These are phyloP conservation scores for Ogataea corticis DNA, from an alignment of 805 yeast species.

Conservation along the genomic window DNA sequence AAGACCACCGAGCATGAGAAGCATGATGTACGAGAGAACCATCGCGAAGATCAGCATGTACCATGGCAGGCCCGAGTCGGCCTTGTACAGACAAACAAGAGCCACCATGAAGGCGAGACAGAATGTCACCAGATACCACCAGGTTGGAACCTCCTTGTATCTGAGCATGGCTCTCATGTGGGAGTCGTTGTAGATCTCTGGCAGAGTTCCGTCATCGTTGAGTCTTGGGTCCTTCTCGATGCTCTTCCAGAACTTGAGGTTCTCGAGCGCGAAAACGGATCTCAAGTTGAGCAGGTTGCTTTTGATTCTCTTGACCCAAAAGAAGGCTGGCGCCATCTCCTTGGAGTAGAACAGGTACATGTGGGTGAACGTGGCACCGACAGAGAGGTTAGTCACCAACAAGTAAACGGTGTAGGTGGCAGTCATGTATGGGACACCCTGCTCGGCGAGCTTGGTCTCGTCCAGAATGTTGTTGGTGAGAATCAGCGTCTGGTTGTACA, in stretches of 20 bases:
- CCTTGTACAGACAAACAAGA: constrained; percentile 25
- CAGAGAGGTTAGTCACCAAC: constrained; percentile 35
- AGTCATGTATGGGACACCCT: constrained; percentile 35
- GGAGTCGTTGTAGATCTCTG: constrained; percentile 35
- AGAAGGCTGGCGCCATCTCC: constrained; percentile 26
- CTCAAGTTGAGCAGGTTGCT: constrained; percentile 37
- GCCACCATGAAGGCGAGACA: constrained; percentile 37
- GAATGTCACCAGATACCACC: constrained; percentile 32
- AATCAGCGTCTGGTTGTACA: constrained; percentile 34
- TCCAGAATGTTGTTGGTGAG: constrained; percentile 27
- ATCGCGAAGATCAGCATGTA: constrained; percentile 24
- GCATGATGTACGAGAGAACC: constrained; percentile 17
- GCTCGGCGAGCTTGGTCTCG: constrained; percentile 24
- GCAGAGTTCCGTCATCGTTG: constrained; percentile 23
- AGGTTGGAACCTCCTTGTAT: constrained; percentile 40
- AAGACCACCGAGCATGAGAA: constrained; percentile 24
- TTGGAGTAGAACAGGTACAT: constrained; percentile 33
- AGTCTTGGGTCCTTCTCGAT: constrained; percentile 25
- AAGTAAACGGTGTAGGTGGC: constrained; percentile 34
- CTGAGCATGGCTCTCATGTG: constrained; percentile 36
- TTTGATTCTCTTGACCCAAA: constrained; percentile 24
- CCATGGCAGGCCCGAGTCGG: constrained; percentile 36
- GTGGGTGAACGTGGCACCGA: constrained; percentile 36
- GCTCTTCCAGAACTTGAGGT: constrained; percentile 49
- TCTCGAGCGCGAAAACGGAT: constrained; percentile 22